These are phyloP conservation scores for Fusarium pseudoanthophilum DNA, from an alignment of 2,329 filamentous ascomycete genomes.

Conservation along the genomic window DNA sequence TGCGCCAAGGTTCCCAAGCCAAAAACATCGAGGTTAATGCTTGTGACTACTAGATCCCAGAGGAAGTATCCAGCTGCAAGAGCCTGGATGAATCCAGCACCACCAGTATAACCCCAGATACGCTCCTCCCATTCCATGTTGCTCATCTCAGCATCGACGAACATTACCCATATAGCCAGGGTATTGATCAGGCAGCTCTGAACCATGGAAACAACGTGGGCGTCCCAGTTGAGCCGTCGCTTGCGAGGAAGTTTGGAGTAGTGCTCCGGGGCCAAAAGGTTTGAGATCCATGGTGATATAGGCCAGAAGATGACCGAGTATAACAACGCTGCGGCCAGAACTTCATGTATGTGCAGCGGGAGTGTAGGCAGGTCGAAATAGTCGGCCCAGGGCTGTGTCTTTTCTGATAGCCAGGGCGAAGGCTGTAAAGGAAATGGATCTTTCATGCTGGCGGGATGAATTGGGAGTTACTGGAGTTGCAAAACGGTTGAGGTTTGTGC, in stretches of 20 bases:
- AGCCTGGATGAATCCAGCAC: conserved; percentile 77
- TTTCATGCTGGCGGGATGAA: conserved; percentile 63
- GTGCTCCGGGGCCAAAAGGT: conserved; percentile 67
- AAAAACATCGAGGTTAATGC: conserved; percentile 75
- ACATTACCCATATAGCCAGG: conserved; percentile 80
- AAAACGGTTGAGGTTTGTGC: not conserved
- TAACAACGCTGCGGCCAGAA: conserved; percentile 71
- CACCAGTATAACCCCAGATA: conserved; percentile 82
- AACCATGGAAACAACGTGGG: conserved; percentile 84
- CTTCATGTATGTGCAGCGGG: conserved; percentile 81
- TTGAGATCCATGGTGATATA: conserved; percentile 75
- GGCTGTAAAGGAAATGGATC: conserved; percentile 77
- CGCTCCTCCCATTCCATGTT: conserved; percentile 74
- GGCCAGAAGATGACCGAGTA: conserved; percentile 76
- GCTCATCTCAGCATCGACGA: conserved; percentile 72
- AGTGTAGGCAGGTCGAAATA: conserved; percentile 71
- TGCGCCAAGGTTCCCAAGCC: conserved; percentile 82
- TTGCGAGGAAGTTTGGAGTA: conserved; percentile 74
- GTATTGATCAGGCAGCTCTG: conserved; percentile 78
- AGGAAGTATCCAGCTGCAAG: conserved; percentile 85
- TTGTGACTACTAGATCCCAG: conserved; percentile 81
- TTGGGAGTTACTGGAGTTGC: not conserved
- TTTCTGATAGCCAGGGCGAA: conserved; percentile 65
- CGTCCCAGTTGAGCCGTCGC: conserved; percentile 80
- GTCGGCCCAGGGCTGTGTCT: conserved; percentile 73